Evolutionary conservation across 2,329 filamentous ascomycete species (phyloP).

Genomic region (Trichophyton rubrum): DNA sequence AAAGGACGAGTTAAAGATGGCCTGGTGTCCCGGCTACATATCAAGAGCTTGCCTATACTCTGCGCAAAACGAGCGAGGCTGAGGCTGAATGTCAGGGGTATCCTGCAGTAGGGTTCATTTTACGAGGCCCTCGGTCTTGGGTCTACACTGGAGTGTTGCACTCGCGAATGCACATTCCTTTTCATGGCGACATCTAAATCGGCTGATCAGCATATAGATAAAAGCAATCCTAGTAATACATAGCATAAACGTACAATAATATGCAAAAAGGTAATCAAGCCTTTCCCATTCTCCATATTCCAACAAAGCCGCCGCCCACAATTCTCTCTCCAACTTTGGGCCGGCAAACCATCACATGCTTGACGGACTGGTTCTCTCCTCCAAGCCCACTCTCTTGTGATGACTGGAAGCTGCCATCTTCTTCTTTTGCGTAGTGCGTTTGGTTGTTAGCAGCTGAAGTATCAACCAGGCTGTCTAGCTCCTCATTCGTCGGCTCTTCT

Average conservation of each 20-base stretch:
- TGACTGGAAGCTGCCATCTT: not conserved
- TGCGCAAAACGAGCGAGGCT: too few relatives aligned
- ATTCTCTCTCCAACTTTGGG: conserved; percentile 39
- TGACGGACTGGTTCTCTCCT: conserved; percentile 14
- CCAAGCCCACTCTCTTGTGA: conserved; percentile 7
- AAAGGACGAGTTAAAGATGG: too few relatives aligned
- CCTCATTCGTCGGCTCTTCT: conserved; percentile 23
- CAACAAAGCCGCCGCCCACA: conserved; percentile 41
- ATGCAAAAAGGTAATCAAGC: not conserved
- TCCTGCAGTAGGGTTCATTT: too few relatives aligned
- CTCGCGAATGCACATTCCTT: not conserved
- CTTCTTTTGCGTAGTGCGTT: not conserved
- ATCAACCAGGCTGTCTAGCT: not conserved
- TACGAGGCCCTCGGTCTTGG: too few relatives aligned
- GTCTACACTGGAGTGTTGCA: too few relatives aligned
- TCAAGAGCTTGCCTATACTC: too few relatives aligned
- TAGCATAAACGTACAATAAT: not conserved
- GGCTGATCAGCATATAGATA: not conserved
- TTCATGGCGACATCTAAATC: not conserved
- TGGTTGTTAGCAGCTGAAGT: not conserved
- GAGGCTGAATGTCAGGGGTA: too few relatives aligned
- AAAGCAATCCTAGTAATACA: not conserved
- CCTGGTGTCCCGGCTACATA: too few relatives aligned
- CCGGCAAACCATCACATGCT: conserved; percentile 38
- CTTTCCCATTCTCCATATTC: conserved; percentile 36